Conservation (phyloP, 305 asterid genomes). For the Solanum aculeatissimum region DNA sequence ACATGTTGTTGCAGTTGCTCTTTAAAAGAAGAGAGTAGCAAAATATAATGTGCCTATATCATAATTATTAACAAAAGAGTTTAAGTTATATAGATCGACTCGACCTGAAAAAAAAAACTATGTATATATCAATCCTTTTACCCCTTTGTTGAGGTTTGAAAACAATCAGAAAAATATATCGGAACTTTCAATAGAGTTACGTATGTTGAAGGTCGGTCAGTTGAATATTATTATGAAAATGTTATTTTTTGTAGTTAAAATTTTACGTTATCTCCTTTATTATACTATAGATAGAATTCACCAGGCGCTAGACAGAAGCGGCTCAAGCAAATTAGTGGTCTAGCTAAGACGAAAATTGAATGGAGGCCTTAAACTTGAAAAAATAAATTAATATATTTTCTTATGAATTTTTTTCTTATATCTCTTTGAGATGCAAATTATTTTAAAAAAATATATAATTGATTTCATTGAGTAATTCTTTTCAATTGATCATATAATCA, state of each 20-base stretch:
- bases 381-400: too few relatives aligned
- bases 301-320: too few relatives aligned
- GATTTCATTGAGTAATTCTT: too few relatives aligned
- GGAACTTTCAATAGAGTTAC: neutral
- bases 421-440: too few relatives aligned
- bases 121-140: neutral
- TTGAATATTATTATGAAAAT: neutral
- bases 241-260: fast-evolving
- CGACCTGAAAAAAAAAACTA: fast-evolving
- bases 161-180: neutral
- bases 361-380: too few relatives aligned
- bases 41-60: conserved; percentile 61
- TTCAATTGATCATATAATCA: too few relatives aligned
- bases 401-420: too few relatives aligned
- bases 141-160: neutral
- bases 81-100: neutral
- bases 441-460: too few relatives aligned
- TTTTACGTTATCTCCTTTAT: too few relatives aligned
- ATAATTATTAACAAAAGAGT: neutral
- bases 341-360: too few relatives aligned
- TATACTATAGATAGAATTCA: neutral
- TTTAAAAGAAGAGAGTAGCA: conserved; percentile 71
- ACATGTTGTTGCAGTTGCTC: conserved; percentile 88
- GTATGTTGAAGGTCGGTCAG: neutral
- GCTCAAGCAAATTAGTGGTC: too few relatives aligned